Evolutionary conservation across 306 rosid species (phyloP), one percentile per base, ranked within the genome.

Genomic region (Rosa rugosa): DNA sequence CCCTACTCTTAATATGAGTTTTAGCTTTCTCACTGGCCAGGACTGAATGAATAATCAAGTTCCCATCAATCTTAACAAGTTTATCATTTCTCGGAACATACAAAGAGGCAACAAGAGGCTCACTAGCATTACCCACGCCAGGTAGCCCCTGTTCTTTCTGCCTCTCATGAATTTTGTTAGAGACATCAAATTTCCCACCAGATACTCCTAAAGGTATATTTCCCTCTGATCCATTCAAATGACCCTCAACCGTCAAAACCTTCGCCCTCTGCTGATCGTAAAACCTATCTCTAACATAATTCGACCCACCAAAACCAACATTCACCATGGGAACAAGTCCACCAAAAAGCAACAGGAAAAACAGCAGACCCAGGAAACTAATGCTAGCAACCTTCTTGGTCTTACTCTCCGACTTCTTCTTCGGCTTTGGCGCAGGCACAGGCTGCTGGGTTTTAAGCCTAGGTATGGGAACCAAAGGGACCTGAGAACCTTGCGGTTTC

Each of bases 371-470:
- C 86, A 96, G 78, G 31, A 93, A 87, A 88, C 98, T 93, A 84
- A 96, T 87, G 81, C 98, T 96, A 11, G 99, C 96, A 84, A 91
- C 97, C 88, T 96, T 96, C 91, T 91, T 96, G 77, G 98, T 88
- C 77, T 84, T 91, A 76, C 82, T 60, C 76, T 87, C 96, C 0
- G 79, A 71, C 75, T 84, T 88, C 71, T 84, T 88, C 60, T 87
- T 95, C 23, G 40, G 41, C 87, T 83, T 96, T 1, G 93, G 57
- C 3, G 86, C 84, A 0, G 94, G 50, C 42, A 46, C 84, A 0
- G 92, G 83, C 66, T 81, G 92, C 78, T 84, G 94, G 71, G 99
- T 75, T 90, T 90, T 91, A 85, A 93, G 84, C 73, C 94, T 88
- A 3, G 99, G 99, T 83, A 96, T 96, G 0, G 99, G 99, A 12